phyloP scores from a whole-genome alignment of 1,284 basidiomycete species.

The Chalciporus sp. region DNA sequence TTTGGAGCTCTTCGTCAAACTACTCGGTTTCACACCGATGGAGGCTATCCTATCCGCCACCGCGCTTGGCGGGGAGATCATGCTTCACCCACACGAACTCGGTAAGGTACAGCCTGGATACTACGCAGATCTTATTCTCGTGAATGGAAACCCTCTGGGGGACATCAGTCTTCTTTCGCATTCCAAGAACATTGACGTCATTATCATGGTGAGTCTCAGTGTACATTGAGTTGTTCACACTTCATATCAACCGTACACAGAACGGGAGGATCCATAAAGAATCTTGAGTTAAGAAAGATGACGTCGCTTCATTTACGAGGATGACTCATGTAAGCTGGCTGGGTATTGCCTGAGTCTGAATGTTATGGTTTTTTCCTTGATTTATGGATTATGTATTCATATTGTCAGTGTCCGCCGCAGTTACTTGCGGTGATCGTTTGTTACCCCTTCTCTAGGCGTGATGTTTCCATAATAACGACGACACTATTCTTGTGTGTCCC shows the following conservation, averaged over 20 bases:
- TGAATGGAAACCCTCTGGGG: slow-evolving; percentile 5
- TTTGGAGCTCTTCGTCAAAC: slow-evolving; percentile 40
- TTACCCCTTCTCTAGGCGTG: too few species aligned
- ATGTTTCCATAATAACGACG: too few species aligned
- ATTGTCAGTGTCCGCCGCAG: too few species aligned
- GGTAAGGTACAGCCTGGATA: slow-evolving; percentile 40
- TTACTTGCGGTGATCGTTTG: too few species aligned
- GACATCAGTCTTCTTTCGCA: too few species aligned
- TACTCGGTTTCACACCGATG: slow-evolving; percentile 38
- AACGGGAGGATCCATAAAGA: background rate
- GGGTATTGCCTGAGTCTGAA: too few species aligned
- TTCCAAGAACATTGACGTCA: background rate
- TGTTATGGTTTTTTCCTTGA: too few species aligned
- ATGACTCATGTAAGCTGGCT: too few species aligned
- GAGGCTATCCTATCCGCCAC: slow-evolving; percentile 41
- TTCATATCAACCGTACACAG: background rate
- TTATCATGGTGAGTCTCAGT: background rate
- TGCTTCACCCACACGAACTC: slow-evolving; percentile 36
- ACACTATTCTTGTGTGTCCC: too few species aligned
- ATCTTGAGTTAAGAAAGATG: background rate
- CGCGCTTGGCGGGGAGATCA: slow-evolving; percentile 38
- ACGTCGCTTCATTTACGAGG: background rate
- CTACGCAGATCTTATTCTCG: slow-evolving; percentile 38
- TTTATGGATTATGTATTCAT: too few species aligned
- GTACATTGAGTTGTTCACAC: too few species aligned